These are phyloP conservation scores for Phyllosticta citribraziliensis DNA, from an alignment of 2,329 filamentous ascomycete genomes.

Conservation along the genomic window DNA sequence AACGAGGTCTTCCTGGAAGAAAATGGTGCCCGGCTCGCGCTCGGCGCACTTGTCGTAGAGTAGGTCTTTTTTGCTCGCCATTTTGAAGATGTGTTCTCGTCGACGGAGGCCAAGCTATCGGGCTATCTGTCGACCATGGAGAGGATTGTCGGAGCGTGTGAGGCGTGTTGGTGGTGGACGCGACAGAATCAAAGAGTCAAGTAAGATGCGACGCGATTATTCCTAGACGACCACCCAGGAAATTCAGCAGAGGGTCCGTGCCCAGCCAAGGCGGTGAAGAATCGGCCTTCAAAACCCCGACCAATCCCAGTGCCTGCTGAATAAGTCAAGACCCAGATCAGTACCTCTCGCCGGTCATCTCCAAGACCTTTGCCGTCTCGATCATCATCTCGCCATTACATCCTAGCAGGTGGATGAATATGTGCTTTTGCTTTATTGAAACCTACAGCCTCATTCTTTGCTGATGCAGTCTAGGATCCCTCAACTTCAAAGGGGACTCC, in stretches of 20 bases:
- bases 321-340: too few relatives aligned
- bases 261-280: neutral
- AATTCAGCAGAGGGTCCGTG: neutral
- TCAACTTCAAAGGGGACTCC: neutral
- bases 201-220: conserved; percentile 1
- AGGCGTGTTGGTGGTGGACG: neutral
- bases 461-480: neutral
- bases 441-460: neutral
- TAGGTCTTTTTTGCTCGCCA: conserved; percentile 17
- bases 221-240: neutral
- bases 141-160: neutral
- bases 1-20: conserved; percentile 30
- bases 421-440: neutral
- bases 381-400: neutral
- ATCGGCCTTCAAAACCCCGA: neutral
- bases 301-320: neutral
- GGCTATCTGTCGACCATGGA: conserved; percentile 10
- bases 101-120: neutral
- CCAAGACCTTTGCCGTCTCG: neutral
- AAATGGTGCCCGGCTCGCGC: conserved; percentile 24
- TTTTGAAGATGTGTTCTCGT: neutral
- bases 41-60: conserved; percentile 30
- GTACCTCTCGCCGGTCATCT: neutral
- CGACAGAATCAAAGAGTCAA: conserved; percentile 4
- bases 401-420: neutral